phyloP scores from a whole-genome alignment of 192 early-diverging fungal species.

The Chytriomyces confervae region DNA sequence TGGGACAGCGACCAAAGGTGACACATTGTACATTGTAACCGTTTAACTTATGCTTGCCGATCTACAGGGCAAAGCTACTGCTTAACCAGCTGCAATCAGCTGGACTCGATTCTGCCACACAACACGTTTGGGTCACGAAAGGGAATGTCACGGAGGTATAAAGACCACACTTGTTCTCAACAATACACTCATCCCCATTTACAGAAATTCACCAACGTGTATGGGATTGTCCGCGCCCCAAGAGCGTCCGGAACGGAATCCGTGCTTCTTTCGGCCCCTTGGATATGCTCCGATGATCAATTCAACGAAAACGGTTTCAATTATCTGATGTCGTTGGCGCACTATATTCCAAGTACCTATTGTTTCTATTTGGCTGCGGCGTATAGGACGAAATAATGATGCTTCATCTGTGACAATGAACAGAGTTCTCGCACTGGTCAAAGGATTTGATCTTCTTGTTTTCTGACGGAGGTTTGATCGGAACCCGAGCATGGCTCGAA shows the following conservation, averaged over 20 bases:
- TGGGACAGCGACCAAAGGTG: slow-evolving; percentile 3
- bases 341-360: slow-evolving; percentile 46
- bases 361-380: slow-evolving; percentile 9
- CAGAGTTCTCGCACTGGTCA: slow-evolving; percentile 79
- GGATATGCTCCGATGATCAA: slow-evolving; percentile 67
- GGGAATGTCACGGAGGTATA: slow-evolving; percentile 8
- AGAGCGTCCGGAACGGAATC: slow-evolving; percentile 89
- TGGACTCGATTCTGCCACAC: slow-evolving; percentile 5
- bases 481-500: slow-evolving; percentile 85
- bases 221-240: slow-evolving; percentile 80
- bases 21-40: slow-evolving; percentile 19
- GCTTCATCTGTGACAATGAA: background rate
- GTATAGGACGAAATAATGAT: too few species aligned
- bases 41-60: background rate
- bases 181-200: too few species aligned
- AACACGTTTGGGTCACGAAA: slow-evolving; percentile 6
- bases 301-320: slow-evolving; percentile 50
- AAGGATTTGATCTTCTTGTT: slow-evolving; percentile 92
- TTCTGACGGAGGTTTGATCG: slow-evolving; percentile 74
- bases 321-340: slow-evolving; percentile 51
- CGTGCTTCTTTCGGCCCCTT: slow-evolving; percentile 82
- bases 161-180: too few species aligned
- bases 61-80: background rate
- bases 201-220: slow-evolving; percentile 71
- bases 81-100: background rate